Percentiles rank a stretch among this genome's conserved stretches.
Conservation (phyloP, 176 grass and related monocot genomes). For the Ensete ventricosum region DNA sequence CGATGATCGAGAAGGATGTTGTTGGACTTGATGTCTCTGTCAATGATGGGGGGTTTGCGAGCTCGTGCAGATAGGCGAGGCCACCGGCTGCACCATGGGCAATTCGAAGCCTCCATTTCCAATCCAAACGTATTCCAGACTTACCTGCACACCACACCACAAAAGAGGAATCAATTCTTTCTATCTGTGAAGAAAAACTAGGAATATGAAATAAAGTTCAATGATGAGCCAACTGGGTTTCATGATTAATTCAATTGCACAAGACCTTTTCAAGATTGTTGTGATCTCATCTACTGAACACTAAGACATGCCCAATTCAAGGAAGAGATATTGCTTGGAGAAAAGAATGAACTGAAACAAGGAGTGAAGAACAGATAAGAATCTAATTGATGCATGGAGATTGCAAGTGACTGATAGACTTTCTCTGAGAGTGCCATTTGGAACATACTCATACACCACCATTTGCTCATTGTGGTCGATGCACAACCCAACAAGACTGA, state of each 20-base stretch:
- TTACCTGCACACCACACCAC: neutral
- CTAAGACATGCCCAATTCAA: no score
- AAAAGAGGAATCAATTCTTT: no score
- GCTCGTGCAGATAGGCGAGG: conserved; percentile 1
- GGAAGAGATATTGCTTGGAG: no score
- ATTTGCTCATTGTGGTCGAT: conserved; percentile 71
- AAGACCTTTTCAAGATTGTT: neutral
- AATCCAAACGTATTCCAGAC: conserved; percentile 1
- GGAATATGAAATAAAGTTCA: neutral
- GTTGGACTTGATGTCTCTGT: conserved; percentile 9
- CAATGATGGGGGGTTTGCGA: neutral
- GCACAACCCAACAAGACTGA: conserved; percentile 74
- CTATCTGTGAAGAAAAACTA: no score
- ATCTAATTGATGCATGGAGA: neutral
- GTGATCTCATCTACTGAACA: neutral
- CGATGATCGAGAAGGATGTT: neutral
- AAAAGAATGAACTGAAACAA: no score
- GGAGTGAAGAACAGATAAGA: no score
- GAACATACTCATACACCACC: conserved; percentile 68
- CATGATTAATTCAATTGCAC: neutral
- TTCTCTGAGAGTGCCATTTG: conserved; percentile 80
- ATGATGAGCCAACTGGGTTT: neutral
- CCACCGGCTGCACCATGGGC: conserved; percentile 1
- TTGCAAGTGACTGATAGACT: conserved; percentile 47
- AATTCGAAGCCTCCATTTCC: neutral